These are phyloP conservation scores for Eutypa lata DNA, from an alignment of 2,329 filamentous ascomycete genomes.

Conservation along the genomic window DNA sequence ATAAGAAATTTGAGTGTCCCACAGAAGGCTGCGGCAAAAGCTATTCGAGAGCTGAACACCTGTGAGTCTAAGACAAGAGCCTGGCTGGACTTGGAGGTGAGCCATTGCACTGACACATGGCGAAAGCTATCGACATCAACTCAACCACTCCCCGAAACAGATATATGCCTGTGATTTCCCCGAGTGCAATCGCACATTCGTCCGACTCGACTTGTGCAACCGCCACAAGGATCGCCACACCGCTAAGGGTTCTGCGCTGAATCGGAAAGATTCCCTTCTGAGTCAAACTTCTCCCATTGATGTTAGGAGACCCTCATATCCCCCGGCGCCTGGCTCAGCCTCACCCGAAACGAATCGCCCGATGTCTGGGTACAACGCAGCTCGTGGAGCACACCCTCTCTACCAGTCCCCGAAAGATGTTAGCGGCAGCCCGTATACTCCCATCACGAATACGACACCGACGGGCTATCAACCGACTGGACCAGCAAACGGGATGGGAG, in stretches of 20 bases:
- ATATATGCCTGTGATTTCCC: slow-evolving; percentile 93
- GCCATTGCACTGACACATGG: slow-evolving; percentile 19
- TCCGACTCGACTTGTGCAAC: slow-evolving; percentile 88
- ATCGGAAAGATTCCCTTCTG: slow-evolving; percentile 68
- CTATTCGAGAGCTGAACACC: slow-evolving; percentile 92
- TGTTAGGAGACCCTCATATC: slow-evolving; percentile 39
- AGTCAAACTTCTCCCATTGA: slow-evolving; percentile 44
- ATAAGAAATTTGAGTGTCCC: slow-evolving; percentile 81
- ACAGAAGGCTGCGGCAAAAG: slow-evolving; percentile 89
- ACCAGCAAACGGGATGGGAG: slow-evolving; percentile 36
- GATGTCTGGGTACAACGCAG: slow-evolving; percentile 38
- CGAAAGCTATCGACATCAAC: slow-evolving; percentile 77
- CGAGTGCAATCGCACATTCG: slow-evolving; percentile 86
- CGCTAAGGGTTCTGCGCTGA: slow-evolving; percentile 72
- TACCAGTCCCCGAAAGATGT: slow-evolving; percentile 45
- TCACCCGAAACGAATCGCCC: slow-evolving; percentile 48
- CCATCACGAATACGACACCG: slow-evolving; percentile 42
- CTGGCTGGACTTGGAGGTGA: slow-evolving; percentile 8
- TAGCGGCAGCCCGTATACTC: slow-evolving; percentile 44
- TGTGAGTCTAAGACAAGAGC: slow-evolving; percentile 53
- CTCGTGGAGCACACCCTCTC: slow-evolving; percentile 36
- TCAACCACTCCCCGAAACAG: slow-evolving; percentile 94
- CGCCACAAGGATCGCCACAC: slow-evolving; percentile 79
- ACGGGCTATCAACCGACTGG: slow-evolving; percentile 31
- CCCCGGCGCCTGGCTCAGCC: slow-evolving; percentile 36